These are phyloP conservation scores for Eucalyptus sideroxylon DNA, from an alignment of 345 rosid species.

Conservation along the genomic window DNA sequence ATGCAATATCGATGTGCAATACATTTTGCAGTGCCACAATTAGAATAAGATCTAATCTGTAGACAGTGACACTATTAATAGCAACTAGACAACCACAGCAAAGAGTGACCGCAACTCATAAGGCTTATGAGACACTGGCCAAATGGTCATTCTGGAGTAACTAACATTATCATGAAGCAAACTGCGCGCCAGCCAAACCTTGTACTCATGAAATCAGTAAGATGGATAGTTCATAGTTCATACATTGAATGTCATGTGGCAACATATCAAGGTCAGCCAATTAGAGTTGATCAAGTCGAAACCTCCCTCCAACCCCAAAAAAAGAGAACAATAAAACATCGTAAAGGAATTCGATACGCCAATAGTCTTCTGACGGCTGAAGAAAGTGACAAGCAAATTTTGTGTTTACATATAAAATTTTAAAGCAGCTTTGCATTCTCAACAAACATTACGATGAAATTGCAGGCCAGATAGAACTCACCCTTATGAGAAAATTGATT, in stretches of 20 bases:
- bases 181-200: background rate
- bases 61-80: background rate
- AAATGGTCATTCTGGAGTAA: background rate
- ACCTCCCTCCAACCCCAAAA: background rate
- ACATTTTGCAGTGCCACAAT: background rate
- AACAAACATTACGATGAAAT: background rate
- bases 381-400: background rate
- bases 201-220: background rate
- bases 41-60: background rate
- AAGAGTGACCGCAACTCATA: background rate
- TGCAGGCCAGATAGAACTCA: constrained; percentile 26
- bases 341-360: background rate
- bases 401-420: background rate
- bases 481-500: constrained; percentile 93
- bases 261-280: background rate
- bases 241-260: background rate
- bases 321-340: background rate
- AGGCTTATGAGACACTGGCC: background rate
- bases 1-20: background rate
- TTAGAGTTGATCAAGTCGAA: background rate
- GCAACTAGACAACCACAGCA: background rate
- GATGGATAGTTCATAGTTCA: background rate
- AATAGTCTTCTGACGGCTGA: background rate
- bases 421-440: background rate
- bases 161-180: background rate